phyloP scores from a whole-genome alignment of 192 early-diverging fungal species.

The Diversispora eburnea region DNA sequence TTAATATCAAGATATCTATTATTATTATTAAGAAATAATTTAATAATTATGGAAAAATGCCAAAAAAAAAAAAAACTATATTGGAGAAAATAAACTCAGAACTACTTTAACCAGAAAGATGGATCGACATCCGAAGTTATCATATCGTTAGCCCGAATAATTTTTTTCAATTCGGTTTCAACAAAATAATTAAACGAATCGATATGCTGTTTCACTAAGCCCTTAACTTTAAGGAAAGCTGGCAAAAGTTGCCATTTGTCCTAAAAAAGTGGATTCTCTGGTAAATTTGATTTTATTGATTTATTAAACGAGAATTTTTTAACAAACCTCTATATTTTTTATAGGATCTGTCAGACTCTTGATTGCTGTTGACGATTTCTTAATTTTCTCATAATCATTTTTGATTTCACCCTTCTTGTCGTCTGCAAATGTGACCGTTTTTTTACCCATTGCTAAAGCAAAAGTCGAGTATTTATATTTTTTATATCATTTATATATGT shows the following conservation, averaged over 20 bases:
- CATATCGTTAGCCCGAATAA: slow-evolving; percentile 86
- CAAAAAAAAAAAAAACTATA: background rate
- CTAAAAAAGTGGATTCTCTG: slow-evolving; percentile 37
- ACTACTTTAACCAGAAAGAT: slow-evolving; percentile 82
- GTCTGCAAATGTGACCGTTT: no score
- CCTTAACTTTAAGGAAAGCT: slow-evolving; percentile 94
- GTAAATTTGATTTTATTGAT: no score
- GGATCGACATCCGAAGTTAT: slow-evolving; percentile 93
- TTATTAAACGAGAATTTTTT: no score
- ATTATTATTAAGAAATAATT: slow-evolving; percentile 28
- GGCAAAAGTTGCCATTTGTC: slow-evolving; percentile 99
- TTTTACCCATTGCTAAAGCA: no score
- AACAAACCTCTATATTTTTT: no score
- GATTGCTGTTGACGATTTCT: no score
- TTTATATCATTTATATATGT: no score
- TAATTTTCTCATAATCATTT: no score
- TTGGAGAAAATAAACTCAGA: background rate
- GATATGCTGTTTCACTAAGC: slow-evolving; percentile 97
- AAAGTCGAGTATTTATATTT: no score
- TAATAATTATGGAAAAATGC: background rate
- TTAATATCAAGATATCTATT: slow-evolving; percentile 80
- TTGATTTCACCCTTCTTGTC: no score
- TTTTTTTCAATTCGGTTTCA: slow-evolving; percentile 90
- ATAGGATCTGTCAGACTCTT: no score
- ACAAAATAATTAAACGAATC: slow-evolving; percentile 99